Conservation (phyloP, 225 moss, liverwort and hornwort species). For the Ulota crispa region DNA sequence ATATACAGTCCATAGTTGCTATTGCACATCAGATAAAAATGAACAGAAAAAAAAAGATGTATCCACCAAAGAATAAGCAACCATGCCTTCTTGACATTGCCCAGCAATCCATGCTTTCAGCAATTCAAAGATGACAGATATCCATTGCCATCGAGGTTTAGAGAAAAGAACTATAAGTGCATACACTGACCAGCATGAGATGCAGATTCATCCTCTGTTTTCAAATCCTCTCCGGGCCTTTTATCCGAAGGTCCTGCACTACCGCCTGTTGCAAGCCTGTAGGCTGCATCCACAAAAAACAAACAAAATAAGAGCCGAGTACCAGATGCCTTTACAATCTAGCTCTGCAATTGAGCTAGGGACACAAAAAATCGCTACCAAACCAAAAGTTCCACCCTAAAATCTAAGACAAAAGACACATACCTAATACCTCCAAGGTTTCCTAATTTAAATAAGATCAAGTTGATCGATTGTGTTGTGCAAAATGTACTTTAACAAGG, state of each 20-base stretch:
- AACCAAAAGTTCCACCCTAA: not conserved
- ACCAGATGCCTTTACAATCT: not conserved
- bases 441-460: not conserved
- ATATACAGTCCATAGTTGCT: not conserved
- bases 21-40: not conserved
- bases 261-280: constrained; percentile 59
- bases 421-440: not conserved
- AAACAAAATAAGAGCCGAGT: not conserved
- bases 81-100: not conserved
- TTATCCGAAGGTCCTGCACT: constrained; percentile 10
- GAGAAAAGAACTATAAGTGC: not conserved
- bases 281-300: constrained; percentile 39
- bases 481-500: not conserved
- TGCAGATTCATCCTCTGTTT: constrained; percentile 5
- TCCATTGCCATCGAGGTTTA: not conserved
- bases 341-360: not conserved
- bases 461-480: not conserved
- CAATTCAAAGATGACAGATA: not conserved
- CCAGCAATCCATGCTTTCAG: no score
- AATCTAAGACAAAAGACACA: not conserved
- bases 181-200: constrained; percentile 9
- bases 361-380: not conserved
- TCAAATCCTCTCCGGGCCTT: constrained; percentile 11
- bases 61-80: not conserved
- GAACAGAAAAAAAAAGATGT: not conserved